Evolutionary conservation across 169 alveolate genomes (phyloP), one percentile per base, ranked within the genome.

Genomic region (Babesia sp.): DNA sequence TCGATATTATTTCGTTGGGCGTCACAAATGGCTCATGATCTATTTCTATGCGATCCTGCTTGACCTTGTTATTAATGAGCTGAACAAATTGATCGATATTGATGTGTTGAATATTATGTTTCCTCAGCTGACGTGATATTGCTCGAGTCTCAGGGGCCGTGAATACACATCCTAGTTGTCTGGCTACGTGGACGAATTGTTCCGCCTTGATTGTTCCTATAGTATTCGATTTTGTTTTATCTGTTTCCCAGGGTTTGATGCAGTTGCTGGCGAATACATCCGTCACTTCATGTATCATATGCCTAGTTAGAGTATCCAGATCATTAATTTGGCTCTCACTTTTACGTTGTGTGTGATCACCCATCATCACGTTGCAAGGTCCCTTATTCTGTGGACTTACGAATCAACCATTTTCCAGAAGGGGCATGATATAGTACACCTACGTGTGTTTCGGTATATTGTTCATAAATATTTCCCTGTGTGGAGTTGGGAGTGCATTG

Each of bases 21-120:
- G 81, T 51, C 16, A 71, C 31, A 33, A 71, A 70, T 34, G 73
- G 67, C 16, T 51, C 73, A 24, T 24, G 55, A 24, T 66, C 29
- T 44, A 67, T 54, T n/a, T 33, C 33, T 14, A 79, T 33, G 26
- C 75, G 83, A 41, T 71, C 84, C 39, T 44, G 70, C 36, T 44
- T 66, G 31, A 81, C 42, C 36, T 81, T 81, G 58, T 71, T 81
- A 45, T 81, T 79, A 36, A 81, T 34, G 29, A 81, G 74, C 41
- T 68, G 85, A 4, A 81, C 76, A 33, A 81, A 81, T 14, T 71
- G 61, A 50, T 81, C 89, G 36, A 81, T 56, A 63, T 71, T 70
- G 33, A 81, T 64, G 45, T 71, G 66, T 4, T 51, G 54, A 20
- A 81, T 37, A 24, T 60, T 54, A 33, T 56, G 56, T 37, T 28